Evolutionary conservation across 805 yeast species (phyloP).

Genomic region (Candida khao-thaluensis): DNA sequence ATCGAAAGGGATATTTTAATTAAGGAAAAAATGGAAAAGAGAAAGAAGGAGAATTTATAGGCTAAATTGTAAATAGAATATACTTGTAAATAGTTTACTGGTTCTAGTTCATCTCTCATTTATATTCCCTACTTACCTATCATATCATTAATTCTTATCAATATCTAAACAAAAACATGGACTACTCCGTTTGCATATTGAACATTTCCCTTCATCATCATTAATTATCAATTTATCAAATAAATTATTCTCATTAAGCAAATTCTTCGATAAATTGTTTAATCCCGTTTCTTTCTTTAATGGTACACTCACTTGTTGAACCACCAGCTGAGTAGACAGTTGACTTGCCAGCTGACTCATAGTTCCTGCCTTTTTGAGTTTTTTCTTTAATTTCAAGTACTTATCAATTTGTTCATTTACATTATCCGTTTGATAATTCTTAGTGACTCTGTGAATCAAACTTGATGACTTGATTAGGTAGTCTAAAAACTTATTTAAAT

Average conservation of each 20-base stretch:
- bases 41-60: neutral
- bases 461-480: constrained; percentile 38
- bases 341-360: neutral
- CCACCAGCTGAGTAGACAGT: neutral
- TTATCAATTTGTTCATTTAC: constrained; percentile 25
- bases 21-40: constrained; percentile 45
- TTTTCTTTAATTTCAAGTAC: constrained; percentile 20
- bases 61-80: constrained; percentile 5
- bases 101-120: neutral
- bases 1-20: constrained; percentile 65
- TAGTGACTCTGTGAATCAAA: constrained; percentile 40
- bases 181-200: constrained; percentile 33
- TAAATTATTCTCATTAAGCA: constrained; percentile 16
- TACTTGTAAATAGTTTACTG: constrained; percentile 8
- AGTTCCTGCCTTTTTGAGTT: constrained; percentile 5
- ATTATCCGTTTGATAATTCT: constrained; percentile 18
- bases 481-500: constrained; percentile 38
- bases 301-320: neutral
- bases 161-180: constrained; percentile 45
- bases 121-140: constrained; percentile 6
- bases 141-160: constrained; percentile 18
- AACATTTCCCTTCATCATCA: constrained; percentile 21
- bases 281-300: neutral
- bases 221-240: constrained; percentile 18
- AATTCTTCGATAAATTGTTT: constrained; percentile 9